A percentile compares a stretch with the other conserved stretches of the same genome.
These are phyloP conservation scores for Solanum hybrid DNA, from an alignment of 305 asterid species.

Conservation along the genomic window DNA sequence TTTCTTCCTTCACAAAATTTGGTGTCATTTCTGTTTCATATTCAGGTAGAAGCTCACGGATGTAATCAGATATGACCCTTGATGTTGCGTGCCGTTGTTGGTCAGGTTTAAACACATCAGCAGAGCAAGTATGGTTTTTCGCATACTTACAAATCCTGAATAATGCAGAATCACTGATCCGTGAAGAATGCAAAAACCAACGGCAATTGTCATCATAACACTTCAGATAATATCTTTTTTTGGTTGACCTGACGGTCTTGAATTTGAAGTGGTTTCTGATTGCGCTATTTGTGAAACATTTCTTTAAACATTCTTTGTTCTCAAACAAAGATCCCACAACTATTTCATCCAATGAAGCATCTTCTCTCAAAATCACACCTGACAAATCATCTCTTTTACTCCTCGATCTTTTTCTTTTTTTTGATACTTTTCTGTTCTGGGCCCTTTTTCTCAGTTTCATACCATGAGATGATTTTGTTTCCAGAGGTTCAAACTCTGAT, in stretches of 20 bases:
- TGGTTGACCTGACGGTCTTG: conserved; percentile 3
- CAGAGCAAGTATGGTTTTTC: conserved; percentile 1
- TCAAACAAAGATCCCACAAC: neutral
- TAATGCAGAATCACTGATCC: neutral
- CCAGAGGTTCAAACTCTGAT: neutral
- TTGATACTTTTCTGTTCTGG: neutral
- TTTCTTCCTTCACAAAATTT: conserved; percentile 5
- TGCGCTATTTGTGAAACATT: conserved; percentile 2
- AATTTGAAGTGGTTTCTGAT: conserved; percentile 1
- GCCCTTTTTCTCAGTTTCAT: neutral
- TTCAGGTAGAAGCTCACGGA: conserved; percentile 4
- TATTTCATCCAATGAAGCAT: conserved; percentile 5
- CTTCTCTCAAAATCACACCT: neutral
- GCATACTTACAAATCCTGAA: neutral
- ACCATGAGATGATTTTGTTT: neutral
- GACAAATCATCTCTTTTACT: neutral
- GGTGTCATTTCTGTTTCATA: conserved; percentile 4
- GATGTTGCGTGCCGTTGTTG: conserved; percentile 6
- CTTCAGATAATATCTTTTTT: neutral
- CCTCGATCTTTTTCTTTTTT: neutral
- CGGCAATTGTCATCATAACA: neutral
- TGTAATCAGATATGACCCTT: conserved; percentile 1
- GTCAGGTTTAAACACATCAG: conserved; percentile 4
- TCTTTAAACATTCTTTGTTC: conserved; percentile 1
- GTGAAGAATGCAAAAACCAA: conserved; percentile 3